Evolutionary conservation across 2,329 filamentous ascomycete species (phyloP), one percentile per base, ranked within the genome.

Genomic region (Diplodia scrobiculata): DNA sequence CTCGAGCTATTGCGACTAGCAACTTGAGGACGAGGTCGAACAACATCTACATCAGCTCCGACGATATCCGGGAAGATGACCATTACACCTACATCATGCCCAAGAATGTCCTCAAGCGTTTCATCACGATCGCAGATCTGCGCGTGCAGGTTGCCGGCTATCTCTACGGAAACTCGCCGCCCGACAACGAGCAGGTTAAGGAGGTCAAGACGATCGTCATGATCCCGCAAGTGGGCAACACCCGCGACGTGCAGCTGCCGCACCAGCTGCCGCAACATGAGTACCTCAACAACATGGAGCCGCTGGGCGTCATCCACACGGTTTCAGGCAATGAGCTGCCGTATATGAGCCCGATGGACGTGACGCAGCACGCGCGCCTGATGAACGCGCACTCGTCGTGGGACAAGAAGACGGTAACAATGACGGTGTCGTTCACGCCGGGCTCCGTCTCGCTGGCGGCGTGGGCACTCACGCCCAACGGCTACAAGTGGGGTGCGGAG

Each of bases 1-100:
- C 95, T 11, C 84, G 96, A 71, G 95, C 95, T 36, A 97, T 99
- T 74, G 96, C 95, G 9, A 97, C 95, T 2, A 96, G 93, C 27
- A 99, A 99, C 78, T 82, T 99, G 69, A 89, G 94, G 53, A 97
- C 93, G 55, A 86, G 95, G 70, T 87, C 95, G 59, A 99, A 98
- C 84, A 97, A 99, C 79, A 97, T 99, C 74, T 99, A 98, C 78
- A 96, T 99, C 72, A 97, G 95, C 7, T 95, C 93, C 0, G 92
- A 97, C 64, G 95, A 98, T 75, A 91, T 94, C 70, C 91, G 92
- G 64, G 87, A 95, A 69, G 92, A 97, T 68, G 91, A 93, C 47
- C 85, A 88, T 73, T 90, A 91, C 75, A 99, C 94, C 0, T 99
- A 98, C 74, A 91, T 99, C 73, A 97, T 99, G 91, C 95, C 95